Base-by-base conservation (phyloP, 2,329 filamentous ascomycete genomes). In the Juglanconis juglandina region DNA sequence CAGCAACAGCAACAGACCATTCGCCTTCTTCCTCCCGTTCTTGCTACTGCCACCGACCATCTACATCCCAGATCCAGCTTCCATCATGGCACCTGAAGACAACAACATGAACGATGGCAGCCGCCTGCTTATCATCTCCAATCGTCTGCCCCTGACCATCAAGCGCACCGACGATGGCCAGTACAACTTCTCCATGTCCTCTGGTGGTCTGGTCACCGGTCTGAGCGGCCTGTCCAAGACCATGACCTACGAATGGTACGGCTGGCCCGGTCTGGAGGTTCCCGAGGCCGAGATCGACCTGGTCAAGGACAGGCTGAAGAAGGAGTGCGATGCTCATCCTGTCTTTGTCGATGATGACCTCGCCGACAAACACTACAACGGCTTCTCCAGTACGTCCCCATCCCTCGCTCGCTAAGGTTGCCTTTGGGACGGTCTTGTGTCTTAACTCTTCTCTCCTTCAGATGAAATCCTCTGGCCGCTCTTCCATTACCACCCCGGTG, bases 401-500 rank as follows among this genome's bases (percentile, higher is more conserved):
- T 24, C 34, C 46, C 44, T 10, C 30, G 8, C 30, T n/a, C 37
- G 42, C 32, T 32, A 7, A 7, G 10, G 14, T 9, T 17, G 5
- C 35, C 14, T 41, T 47, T 33, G 44, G 9, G 5, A 49, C 9
- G 46, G 17, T 53, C 17, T 41, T 47, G 49, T 63, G 48, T 58
- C 50, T 67, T 34, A 59, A 67, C 46, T 13, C 47, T 8, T 37
- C 14, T 35, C 42, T 35, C 13, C 30, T 59, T 10, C 66, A 94
- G 92, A 99, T 76, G 96, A 92, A 7, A 98, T 98, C 73, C 87
- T 99, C 63, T 99, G 95, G 95, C 95, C 95, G 3, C 87, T 99
- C 44, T 96, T 99, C 81, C 95, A 98, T 79, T 98, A 98, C 78
- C 95, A 99, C 76, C 94, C 95, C 54, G 94, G 94, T 72, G 94